These are phyloP conservation scores for Astragalus glycyphyllos DNA, from an alignment of 306 rosid species.

Conservation along the genomic window DNA sequence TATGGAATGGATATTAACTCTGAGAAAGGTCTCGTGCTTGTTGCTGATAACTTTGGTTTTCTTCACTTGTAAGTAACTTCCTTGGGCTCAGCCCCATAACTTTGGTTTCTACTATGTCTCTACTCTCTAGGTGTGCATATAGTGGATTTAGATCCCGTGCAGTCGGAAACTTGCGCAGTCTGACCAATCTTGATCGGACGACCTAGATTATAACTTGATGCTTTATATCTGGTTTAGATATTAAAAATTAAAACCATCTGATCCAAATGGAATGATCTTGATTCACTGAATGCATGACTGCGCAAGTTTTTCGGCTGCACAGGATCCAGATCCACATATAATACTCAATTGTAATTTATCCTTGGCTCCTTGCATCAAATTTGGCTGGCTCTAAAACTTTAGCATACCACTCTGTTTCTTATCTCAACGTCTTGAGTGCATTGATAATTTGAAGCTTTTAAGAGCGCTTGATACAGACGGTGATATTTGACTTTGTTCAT, in stretches of 20 bases:
- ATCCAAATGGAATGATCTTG: no score
- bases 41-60: constrained; percentile 86
- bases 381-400: constrained; percentile 15
- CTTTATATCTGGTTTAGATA: no score
- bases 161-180: no score
- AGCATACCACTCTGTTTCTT: not conserved
- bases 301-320: no score
- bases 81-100: not conserved
- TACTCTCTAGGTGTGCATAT: not conserved
- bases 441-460: constrained; percentile 1
- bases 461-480: not conserved
- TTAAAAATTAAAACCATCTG: no score
- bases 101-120: not conserved
- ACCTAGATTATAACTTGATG: no score
- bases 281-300: no score
- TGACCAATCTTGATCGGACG: no score
- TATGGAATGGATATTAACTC: constrained; percentile 94
- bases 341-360: constrained; percentile 4
- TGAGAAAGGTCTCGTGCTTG: constrained; percentile 77
- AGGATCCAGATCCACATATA: not conserved
- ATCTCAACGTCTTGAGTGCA: not conserved
- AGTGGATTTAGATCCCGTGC: not conserved
- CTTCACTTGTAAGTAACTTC: constrained; percentile 69
- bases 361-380: not conserved
- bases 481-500: not conserved